Conservation (phyloP, 2,329 filamentous ascomycete species). For the Xylariaceae sp. region DNA sequence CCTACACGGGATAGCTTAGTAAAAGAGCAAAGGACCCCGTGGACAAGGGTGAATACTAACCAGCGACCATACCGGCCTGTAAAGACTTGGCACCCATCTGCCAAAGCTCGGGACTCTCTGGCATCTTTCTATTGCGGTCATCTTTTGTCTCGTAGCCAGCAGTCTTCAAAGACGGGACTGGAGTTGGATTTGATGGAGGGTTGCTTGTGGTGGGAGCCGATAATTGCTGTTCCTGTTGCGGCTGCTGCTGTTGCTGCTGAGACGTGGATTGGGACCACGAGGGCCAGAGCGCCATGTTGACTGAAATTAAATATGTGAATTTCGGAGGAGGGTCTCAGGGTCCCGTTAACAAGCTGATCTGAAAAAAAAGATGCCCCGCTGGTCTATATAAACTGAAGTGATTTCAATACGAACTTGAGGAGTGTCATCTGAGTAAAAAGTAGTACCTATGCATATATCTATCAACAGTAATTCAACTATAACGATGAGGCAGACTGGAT, state of each 20-base stretch:
- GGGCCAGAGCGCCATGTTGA: constrained; percentile 18
- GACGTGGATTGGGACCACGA: constrained; percentile 14
- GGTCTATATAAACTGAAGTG: no score
- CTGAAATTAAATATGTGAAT: neutral
- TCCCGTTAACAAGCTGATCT: no score
- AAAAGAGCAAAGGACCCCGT: constrained; percentile 2
- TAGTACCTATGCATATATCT: no score
- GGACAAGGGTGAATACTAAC: constrained; percentile 18
- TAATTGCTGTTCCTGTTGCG: neutral
- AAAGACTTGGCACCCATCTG: constrained; percentile 29
- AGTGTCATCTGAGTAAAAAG: no score
- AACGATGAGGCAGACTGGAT: neutral
- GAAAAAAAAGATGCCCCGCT: no score
- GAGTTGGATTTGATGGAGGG: constrained; percentile 1
- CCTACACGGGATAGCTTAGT: constrained; percentile 38
- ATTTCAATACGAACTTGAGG: no score
- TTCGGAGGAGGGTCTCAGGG: neutral
- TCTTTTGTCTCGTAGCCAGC: constrained; percentile 1
- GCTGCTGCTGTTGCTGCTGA: constrained; percentile 9
- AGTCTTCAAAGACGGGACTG: neutral
- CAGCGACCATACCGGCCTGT: constrained; percentile 29
- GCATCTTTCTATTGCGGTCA: constrained; percentile 21
- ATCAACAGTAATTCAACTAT: no score
- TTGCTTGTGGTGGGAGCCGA: constrained; percentile 8
- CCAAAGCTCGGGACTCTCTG: constrained; percentile 24